Conservation (phyloP, 768 basidiomycete species). For the Coprinopsis cinerea region DNA sequence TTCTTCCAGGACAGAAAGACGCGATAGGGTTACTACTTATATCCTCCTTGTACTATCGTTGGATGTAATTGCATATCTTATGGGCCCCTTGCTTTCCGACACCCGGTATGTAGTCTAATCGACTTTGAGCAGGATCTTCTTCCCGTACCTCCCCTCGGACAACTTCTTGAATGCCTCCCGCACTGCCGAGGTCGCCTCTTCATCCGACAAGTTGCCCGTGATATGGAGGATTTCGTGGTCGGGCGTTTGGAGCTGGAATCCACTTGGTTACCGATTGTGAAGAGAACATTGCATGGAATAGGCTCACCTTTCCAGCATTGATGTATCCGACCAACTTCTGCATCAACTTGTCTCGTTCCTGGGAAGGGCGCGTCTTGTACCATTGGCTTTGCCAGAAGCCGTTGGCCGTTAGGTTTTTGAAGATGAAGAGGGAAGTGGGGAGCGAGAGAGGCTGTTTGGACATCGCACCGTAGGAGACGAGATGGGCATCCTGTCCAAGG, state of each 20-base stretch:
- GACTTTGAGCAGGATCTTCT: constrained; percentile 38
- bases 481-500: constrained; percentile 60
- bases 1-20: constrained; percentile 87
- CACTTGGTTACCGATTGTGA: too few species aligned
- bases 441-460: constrained; percentile 74
- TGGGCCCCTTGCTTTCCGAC: background rate
- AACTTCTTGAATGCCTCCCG: constrained; percentile 41
- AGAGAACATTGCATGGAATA: background rate
- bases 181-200: constrained; percentile 38
- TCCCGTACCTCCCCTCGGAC: constrained; percentile 31
- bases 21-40: constrained; percentile 32
- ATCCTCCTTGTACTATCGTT: background rate
- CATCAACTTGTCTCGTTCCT: constrained; percentile 49
- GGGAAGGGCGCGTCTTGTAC: constrained; percentile 45
- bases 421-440: constrained; percentile 77
- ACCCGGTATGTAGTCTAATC: constrained; percentile 16
- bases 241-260: constrained; percentile 55
- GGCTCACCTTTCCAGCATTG: constrained; percentile 43
- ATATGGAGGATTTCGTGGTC: constrained; percentile 65
- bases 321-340: constrained; percentile 47
- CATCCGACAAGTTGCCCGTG: constrained; percentile 27
- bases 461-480: constrained; percentile 90
- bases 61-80: background rate
- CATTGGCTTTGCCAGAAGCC: constrained; percentile 80
- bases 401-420: constrained; percentile 70